Conservation (phyloP, 176 grass and related monocot genomes). For the Elymus sibiricus region DNA sequence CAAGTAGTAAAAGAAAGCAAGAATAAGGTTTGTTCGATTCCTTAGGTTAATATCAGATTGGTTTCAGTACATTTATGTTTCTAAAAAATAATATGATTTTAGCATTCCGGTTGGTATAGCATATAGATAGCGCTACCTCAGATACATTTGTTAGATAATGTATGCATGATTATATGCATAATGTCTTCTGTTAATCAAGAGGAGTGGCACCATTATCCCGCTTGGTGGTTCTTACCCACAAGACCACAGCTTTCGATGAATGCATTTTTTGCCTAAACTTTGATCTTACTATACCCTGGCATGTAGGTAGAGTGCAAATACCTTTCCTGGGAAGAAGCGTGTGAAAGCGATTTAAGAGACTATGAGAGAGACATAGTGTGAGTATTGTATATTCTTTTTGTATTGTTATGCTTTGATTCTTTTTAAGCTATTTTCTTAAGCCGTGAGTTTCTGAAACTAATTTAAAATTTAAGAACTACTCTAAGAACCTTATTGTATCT, state of each 20-base stretch:
- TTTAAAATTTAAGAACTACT: not conserved
- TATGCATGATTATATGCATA: not conserved
- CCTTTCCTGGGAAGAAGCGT: constrained; percentile 82
- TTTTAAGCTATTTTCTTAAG: not conserved
- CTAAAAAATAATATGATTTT: not conserved
- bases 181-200: not conserved
- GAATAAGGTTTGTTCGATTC: constrained; percentile 35
- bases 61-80: not conserved
- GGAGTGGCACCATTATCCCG: not conserved
- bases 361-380: constrained; percentile 64
- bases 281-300: not conserved
- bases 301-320: constrained; percentile 79
- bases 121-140: not conserved
- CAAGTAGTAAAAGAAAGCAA: not conserved
- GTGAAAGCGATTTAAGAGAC: constrained; percentile 44
- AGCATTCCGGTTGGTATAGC: not conserved
- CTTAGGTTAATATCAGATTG: not conserved
- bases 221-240: not conserved
- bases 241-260: not conserved
- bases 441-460: not conserved
- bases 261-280: not conserved
- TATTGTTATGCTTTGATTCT: not conserved
- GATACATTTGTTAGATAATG: not conserved
- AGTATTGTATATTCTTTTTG: constrained; percentile 24
- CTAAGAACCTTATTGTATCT: not conserved